phyloP scores from a whole-genome alignment of 768 basidiomycete species.

The Rhodotorula taiwanensis region DNA sequence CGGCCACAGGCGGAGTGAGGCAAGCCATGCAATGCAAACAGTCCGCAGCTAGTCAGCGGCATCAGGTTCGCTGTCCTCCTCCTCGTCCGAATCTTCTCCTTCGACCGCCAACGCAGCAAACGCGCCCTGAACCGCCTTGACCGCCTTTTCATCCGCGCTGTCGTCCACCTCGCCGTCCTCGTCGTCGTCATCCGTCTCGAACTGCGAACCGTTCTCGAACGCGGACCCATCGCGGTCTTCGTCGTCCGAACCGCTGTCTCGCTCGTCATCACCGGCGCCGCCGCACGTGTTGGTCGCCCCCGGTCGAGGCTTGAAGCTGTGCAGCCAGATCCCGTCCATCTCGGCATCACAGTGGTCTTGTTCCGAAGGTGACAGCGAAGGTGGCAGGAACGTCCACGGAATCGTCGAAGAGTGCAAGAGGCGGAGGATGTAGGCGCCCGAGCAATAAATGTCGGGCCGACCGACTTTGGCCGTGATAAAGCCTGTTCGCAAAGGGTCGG shows the following conservation, averaged over 20 bases:
- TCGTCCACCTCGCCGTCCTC: slow-evolving; percentile 9
- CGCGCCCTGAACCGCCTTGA: slow-evolving; percentile 18
- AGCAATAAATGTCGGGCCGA: slow-evolving; percentile 76
- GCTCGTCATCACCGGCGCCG: not conserved
- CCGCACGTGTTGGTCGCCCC: not conserved
- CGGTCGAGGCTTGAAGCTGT: slow-evolving; percentile 11
- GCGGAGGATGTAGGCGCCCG: slow-evolving; percentile 52
- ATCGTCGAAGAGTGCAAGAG: slow-evolving; percentile 29
- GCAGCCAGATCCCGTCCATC: slow-evolving; percentile 32
- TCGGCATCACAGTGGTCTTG: slow-evolving; percentile 6
- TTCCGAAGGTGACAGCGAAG: not conserved
- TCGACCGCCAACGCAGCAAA: slow-evolving; percentile 32
- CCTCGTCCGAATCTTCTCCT: slow-evolving; percentile 2
- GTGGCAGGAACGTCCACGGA: slow-evolving; percentile 34
- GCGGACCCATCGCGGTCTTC: slow-evolving; percentile 5
- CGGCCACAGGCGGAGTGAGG: too few species aligned
- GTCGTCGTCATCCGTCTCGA: not conserved
- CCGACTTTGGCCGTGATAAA: slow-evolving; percentile 78
- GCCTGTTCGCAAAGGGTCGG: not conserved
- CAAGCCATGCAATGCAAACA: not conserved
- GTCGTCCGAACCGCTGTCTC: not conserved
- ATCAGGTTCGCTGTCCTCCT: not conserved
- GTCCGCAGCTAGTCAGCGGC: not conserved
- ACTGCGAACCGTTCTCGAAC: not conserved
- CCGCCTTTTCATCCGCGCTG: slow-evolving; percentile 30